phyloP scores from a whole-genome alignment of 306 rosid genomes.

The Quercus suber region DNA sequence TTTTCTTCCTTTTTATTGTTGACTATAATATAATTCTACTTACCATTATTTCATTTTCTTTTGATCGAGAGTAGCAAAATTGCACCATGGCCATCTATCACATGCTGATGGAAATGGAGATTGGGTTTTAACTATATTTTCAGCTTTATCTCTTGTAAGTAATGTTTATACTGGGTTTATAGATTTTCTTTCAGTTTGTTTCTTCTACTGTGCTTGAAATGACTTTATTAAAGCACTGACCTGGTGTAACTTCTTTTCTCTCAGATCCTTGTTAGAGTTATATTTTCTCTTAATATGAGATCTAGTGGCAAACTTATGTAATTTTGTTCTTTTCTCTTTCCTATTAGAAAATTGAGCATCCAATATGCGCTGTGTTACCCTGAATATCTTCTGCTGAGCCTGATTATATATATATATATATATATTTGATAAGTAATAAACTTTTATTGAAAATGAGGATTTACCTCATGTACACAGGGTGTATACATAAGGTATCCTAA shows the following conservation, averaged over 20 bases:
- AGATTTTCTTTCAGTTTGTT: background rate
- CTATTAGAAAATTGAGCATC: background rate
- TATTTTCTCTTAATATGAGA: background rate
- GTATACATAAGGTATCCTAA: no score
- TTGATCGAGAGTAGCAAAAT: constrained; percentile 58
- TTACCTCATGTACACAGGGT: no score
- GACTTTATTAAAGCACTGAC: background rate
- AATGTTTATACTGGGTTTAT: background rate
- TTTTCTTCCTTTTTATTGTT: constrained; percentile 15
- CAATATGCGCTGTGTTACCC: background rate
- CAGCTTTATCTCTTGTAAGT: constrained; percentile 90
- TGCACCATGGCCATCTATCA: constrained; percentile 89
- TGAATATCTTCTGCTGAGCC: no score
- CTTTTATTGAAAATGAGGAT: no score
- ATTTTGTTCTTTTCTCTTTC: background rate
- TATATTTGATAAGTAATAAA: no score
- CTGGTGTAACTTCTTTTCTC: background rate
- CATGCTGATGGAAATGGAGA: constrained; percentile 98
- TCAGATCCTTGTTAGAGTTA: constrained; percentile 3
- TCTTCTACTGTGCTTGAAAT: background rate
- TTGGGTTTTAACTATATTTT: constrained; percentile 86
- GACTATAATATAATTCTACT: constrained; percentile 4
- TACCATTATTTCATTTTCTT: constrained; percentile 10
- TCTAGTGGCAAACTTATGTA: background rate
- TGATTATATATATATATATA: no score